Conservation (phyloP, 2,329 filamentous ascomycete genomes). For the Fusarium aywerte region DNA sequence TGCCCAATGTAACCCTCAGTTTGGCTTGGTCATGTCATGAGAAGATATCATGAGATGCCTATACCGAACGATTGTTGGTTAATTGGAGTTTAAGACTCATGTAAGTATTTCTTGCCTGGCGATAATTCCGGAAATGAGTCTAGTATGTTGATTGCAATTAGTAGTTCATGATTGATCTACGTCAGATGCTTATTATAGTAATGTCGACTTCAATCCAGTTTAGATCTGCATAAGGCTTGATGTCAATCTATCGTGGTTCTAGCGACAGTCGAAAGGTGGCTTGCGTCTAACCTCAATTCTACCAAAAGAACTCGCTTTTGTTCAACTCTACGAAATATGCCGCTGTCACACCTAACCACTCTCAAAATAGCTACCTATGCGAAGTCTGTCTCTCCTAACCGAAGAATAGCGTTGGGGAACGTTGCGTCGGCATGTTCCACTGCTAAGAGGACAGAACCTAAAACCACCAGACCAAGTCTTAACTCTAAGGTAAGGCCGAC, state of each 20-base stretch:
- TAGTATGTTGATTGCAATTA: background rate
- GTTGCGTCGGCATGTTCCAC: slow-evolving; percentile 28
- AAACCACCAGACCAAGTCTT: slow-evolving; percentile 8
- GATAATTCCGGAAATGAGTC: background rate
- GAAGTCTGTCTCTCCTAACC: slow-evolving; percentile 2
- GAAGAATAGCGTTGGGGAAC: slow-evolving; percentile 20
- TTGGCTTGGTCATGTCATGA: slow-evolving; percentile 27
- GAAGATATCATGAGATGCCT: slow-evolving; percentile 20
- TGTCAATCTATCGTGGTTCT: background rate
- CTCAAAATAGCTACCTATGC: slow-evolving; percentile 23
- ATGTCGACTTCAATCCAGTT: background rate
- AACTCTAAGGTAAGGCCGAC: slow-evolving; percentile 1
- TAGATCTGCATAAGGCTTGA: slow-evolving; percentile 6
- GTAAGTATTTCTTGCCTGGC: slow-evolving; percentile 19
- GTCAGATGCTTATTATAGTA: slow-evolving; percentile 27
- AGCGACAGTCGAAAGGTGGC: background rate
- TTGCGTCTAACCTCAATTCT: background rate
- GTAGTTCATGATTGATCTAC: background rate
- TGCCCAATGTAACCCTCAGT: slow-evolving; percentile 23
- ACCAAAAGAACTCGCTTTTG: background rate
- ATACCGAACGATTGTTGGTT: slow-evolving; percentile 16
- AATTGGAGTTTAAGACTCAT: slow-evolving; percentile 18
- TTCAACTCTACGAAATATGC: background rate
- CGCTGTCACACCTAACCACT: background rate
- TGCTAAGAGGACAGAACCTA: slow-evolving; percentile 9